Base-by-base conservation (phyloP, 1,139 yeast species). In the Hansenula sp. region DNA sequence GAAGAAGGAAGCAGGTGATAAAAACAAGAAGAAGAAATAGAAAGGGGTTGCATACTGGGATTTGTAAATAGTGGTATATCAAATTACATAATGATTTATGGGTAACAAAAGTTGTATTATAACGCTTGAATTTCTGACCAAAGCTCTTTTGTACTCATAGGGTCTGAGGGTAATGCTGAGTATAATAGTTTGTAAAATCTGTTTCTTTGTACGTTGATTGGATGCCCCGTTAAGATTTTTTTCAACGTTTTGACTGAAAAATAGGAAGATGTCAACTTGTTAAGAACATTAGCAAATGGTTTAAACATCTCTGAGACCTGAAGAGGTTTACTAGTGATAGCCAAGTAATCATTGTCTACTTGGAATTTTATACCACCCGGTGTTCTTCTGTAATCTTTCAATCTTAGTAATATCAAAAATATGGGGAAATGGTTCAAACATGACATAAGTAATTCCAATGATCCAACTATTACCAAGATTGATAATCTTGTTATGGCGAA, bases 281-380 rank as follows among this genome's bases (percentile, higher is more conserved):
- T 51, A 39, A 71, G 59, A 10, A 75, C 62, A 21, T 65, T 55
- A 18, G 59, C 56, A 51, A 71, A 77, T 28, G 77, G 80, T 36
- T 62, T 60, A 52, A 78, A 77, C 59, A 78, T 71, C 29, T 62
- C 60, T 2, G 49, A 41, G 18, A 73, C 48, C 3, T 65, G 62
- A 36, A 78, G 52, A 1, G 83, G 79, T 21, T 68, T 65, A 31
- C 72, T 72, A 29, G 55, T 44, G n/a, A 77, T 51, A 29, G 47
- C 46, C 14, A 67, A 48, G 28, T 53, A 49, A n/a, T 57, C 46
- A 14, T 44, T 41, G 13, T 50, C 30, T 32, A 41, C 53, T 33
- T 62, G 63, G 44, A 86, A 67, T 8, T 62, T 64, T 7, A 92
- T 69, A 0, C 97, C 97, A 2, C 96, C 96, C n/a, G 97, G 98